phyloP scores from a whole-genome alignment of 169 alveolate species.

The Plasmodium blacklocki region DNA sequence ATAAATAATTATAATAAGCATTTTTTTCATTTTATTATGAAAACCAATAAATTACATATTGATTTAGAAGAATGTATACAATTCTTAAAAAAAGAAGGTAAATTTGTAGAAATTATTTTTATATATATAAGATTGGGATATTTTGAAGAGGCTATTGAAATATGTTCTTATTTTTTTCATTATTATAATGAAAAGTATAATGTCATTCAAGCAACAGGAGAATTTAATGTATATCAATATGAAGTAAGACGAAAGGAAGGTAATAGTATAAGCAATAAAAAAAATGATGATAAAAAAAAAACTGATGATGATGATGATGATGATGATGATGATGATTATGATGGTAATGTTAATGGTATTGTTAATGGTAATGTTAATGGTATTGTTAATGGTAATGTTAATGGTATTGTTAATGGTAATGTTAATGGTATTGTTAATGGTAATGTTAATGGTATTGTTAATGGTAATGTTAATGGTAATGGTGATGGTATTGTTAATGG shows the following conservation, averaged over 20 bases:
- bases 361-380: background rate
- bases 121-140: slow-evolving; percentile 29
- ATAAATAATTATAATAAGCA: slow-evolving; percentile 7
- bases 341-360: background rate
- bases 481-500: background rate
- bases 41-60: slow-evolving; percentile 18
- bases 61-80: slow-evolving; percentile 24
- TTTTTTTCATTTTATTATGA: slow-evolving; percentile 2
- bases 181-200: background rate
- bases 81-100: slow-evolving; percentile 10
- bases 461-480: too few relatives aligned
- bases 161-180: slow-evolving; percentile 35
- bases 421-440: background rate
- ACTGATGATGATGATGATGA: too few relatives aligned
- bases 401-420: too few relatives aligned
- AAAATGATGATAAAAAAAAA: background rate
- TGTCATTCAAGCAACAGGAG: background rate
- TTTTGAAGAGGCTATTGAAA: slow-evolving; percentile 42
- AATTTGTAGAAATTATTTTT: slow-evolving; percentile 21
- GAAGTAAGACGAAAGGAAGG: background rate
- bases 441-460: background rate
- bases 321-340: background rate
- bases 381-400: too few relatives aligned
- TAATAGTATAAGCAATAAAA: background rate
- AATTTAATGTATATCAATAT: background rate